Evolutionary conservation across 495 filamentous ascomycete species (phyloP).

Genomic region (Sordaria brevicollis): DNA sequence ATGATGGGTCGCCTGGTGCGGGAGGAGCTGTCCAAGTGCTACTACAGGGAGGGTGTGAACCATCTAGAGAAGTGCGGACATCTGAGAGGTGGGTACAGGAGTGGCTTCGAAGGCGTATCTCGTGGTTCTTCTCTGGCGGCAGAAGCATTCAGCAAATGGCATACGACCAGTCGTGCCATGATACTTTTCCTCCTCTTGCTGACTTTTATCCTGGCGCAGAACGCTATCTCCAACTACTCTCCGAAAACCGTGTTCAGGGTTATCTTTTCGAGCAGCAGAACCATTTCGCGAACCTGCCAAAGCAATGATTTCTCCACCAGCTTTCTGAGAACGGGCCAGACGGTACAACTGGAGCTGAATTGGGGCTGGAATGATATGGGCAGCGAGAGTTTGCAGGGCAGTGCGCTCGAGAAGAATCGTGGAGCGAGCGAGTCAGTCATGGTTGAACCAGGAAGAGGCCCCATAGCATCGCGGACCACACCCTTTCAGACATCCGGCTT

Average conservation of each 20-base stretch:
- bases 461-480: not conserved
- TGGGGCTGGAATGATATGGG: not conserved
- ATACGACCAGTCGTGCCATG: not conserved
- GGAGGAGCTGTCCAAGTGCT: constrained; percentile 94
- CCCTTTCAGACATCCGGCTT: not conserved
- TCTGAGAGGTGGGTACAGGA: constrained; percentile 66
- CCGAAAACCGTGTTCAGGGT: constrained; percentile 73
- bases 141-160: not conserved
- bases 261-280: constrained; percentile 92
- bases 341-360: not conserved
- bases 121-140: not conserved
- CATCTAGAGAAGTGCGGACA: constrained; percentile 93
- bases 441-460: not conserved
- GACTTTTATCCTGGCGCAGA: constrained; percentile 40
- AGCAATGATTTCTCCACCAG: constrained; percentile 2
- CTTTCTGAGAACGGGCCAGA: not conserved
- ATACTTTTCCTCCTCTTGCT: not conserved
- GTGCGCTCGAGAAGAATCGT: not conserved
- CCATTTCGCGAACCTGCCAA: constrained; percentile 47
- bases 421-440: not conserved
- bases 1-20: constrained; percentile 96
- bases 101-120: not conserved
- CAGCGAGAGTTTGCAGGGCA: not conserved
- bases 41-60: constrained; percentile 87
- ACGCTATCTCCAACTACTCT: constrained; percentile 84